Evolutionary conservation across 2,329 filamentous ascomycete genomes (phyloP).

Genomic region (Alternaria arborescens): DNA sequence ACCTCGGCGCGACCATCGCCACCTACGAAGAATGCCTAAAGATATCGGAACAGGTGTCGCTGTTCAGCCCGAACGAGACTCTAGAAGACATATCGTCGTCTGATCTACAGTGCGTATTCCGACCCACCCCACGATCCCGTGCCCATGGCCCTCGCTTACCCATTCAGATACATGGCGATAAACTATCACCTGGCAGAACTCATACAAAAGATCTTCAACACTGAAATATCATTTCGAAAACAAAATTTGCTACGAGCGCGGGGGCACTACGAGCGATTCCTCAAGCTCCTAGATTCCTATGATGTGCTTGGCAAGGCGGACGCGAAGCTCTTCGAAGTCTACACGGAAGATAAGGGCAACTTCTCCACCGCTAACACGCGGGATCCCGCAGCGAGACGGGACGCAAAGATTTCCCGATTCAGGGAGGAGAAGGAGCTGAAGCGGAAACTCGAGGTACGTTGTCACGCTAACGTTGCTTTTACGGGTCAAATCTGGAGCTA

Average conservation of each 20-base stretch:
- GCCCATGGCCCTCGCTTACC: slow-evolving; percentile 16
- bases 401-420: slow-evolving; percentile 86
- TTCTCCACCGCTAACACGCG: slow-evolving; percentile 76
- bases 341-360: slow-evolving; percentile 72
- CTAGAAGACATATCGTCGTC: slow-evolving; percentile 85
- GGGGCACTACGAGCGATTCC: slow-evolving; percentile 77
- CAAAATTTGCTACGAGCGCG: slow-evolving; percentile 69
- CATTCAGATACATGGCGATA: slow-evolving; percentile 73
- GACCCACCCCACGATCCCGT: background rate
- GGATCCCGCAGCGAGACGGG: slow-evolving; percentile 74
- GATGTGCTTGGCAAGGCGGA: slow-evolving; percentile 72
- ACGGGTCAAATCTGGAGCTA: slow-evolving; percentile 20
- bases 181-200: slow-evolving; percentile 83
- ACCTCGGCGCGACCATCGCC: slow-evolving; percentile 71
- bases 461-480: slow-evolving; percentile 15
- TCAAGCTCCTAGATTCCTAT: slow-evolving; percentile 81
- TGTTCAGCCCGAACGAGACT: slow-evolving; percentile 92
- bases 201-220: slow-evolving; percentile 70
- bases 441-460: slow-evolving; percentile 74
- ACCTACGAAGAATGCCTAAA: slow-evolving; percentile 77
- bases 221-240: slow-evolving; percentile 64
- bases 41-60: slow-evolving; percentile 73
- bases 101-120: slow-evolving; percentile 73
- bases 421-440: slow-evolving; percentile 86
- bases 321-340: slow-evolving; percentile 74